Conservation (phyloP, 495 filamentous ascomycete species). For the Podospora didyma region DNA sequence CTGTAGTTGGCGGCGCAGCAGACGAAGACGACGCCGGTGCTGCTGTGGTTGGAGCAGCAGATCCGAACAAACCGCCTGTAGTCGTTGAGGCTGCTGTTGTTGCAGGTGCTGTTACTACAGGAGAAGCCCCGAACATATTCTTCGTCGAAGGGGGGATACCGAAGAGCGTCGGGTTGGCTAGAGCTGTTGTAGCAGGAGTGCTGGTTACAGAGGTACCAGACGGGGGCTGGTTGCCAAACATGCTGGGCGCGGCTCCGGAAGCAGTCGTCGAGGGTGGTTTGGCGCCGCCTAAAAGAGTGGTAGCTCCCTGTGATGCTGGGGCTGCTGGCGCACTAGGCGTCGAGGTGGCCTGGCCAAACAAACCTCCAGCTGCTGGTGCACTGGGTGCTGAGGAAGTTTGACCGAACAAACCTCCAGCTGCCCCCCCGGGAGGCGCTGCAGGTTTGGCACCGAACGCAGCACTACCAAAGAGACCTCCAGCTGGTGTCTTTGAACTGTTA, state of each 20-base stretch:
- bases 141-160: slow-evolving; percentile 9
- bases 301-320: background rate
- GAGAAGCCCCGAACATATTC: slow-evolving; percentile 4
- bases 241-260: slow-evolving; percentile 16
- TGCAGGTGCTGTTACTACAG: slow-evolving; percentile 7
- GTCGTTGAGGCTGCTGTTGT: slow-evolving; percentile 17
- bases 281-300: background rate
- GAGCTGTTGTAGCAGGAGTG: background rate
- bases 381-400: slow-evolving; percentile 11
- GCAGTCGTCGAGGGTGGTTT: slow-evolving; percentile 4
- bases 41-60: slow-evolving; percentile 3
- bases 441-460: slow-evolving; percentile 13
- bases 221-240: slow-evolving; percentile 29
- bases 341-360: slow-evolving; percentile 18
- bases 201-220: background rate
- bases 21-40: slow-evolving; percentile 5
- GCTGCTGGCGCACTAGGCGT: slow-evolving; percentile 7
- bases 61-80: slow-evolving; percentile 21
- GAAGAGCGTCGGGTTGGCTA: background rate
- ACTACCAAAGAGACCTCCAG: slow-evolving; percentile 4
- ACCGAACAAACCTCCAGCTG: slow-evolving; percentile 13
- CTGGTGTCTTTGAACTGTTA: slow-evolving; percentile 18
- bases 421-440: background rate
- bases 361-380: background rate
- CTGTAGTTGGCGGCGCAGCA: background rate